These are phyloP conservation scores for Neckera pumila DNA, from an alignment of 225 moss, liverwort and hornwort species.

Conservation along the genomic window DNA sequence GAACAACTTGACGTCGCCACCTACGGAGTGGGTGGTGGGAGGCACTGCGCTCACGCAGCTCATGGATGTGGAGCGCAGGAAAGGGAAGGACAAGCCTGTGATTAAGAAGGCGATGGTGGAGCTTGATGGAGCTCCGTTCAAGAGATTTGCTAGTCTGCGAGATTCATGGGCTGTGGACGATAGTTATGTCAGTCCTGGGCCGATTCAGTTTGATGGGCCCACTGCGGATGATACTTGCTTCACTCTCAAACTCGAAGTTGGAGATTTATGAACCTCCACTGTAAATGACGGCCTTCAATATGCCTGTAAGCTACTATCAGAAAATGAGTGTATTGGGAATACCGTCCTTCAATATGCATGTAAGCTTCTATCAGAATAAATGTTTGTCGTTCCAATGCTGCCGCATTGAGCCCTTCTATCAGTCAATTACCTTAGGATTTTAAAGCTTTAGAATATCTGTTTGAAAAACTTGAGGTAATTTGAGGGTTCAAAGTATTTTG, in stretches of 20 bases:
- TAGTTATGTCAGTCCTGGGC: slow-evolving; percentile 58
- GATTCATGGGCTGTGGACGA: slow-evolving; percentile 66
- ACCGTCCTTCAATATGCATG: no score
- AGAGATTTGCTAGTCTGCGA: slow-evolving; percentile 48
- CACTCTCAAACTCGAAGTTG: slow-evolving; percentile 35
- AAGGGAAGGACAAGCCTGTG: slow-evolving; percentile 79
- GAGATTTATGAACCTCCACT: neutral
- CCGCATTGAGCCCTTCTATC: neutral
- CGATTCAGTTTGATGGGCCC: slow-evolving; percentile 32
- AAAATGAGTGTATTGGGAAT: neutral
- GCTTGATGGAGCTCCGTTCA: slow-evolving; percentile 66
- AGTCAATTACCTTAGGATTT: neutral
- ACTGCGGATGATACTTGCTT: slow-evolving; percentile 26
- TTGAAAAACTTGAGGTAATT: neutral
- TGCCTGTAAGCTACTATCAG: neutral
- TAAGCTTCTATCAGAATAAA: neutral
- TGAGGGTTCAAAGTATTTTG: neutral
- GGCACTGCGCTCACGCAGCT: slow-evolving; percentile 69
- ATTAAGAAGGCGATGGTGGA: slow-evolving; percentile 98
- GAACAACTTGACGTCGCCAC: slow-evolving; percentile 46
- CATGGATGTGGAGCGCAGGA: slow-evolving; percentile 84
- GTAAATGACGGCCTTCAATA: no score
- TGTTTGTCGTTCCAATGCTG: neutral
- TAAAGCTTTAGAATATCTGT: neutral
- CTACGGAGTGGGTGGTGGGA: slow-evolving; percentile 59